Evolutionary conservation across 805 yeast species (phyloP).

Genomic region (Kluyveromyces siamensis): DNA sequence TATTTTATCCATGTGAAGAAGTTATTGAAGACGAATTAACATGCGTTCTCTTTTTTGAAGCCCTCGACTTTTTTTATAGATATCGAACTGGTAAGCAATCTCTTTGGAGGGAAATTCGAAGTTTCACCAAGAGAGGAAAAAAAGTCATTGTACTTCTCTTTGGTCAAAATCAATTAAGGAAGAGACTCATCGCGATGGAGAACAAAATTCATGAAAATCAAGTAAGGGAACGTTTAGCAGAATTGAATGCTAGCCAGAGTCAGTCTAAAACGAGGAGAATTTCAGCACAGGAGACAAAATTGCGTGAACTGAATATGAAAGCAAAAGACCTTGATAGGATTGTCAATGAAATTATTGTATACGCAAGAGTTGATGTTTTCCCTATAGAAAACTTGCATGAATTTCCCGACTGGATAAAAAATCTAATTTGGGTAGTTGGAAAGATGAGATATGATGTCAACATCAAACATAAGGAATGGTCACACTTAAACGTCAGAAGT

Average conservation of each 20-base stretch:
- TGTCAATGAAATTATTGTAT: slow-evolving; percentile 5
- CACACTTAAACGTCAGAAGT: slow-evolving; percentile 50
- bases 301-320: slow-evolving; percentile 6
- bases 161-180: slow-evolving; percentile 40
- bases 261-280: slow-evolving; percentile 4
- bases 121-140: slow-evolving; percentile 17
- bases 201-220: slow-evolving; percentile 36
- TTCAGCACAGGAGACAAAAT: slow-evolving; percentile 3
- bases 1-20: slow-evolving; percentile 45
- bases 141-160: slow-evolving; percentile 38
- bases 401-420: slow-evolving; percentile 43
- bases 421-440: slow-evolving; percentile 49
- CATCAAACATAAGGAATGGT: slow-evolving; percentile 44
- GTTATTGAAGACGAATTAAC: slow-evolving; percentile 36
- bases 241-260: slow-evolving; percentile 5
- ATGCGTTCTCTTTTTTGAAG: slow-evolving; percentile 37
- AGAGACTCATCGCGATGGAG: slow-evolving; percentile 35
- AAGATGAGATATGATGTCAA: slow-evolving; percentile 44
- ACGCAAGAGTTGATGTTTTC: slow-evolving; percentile 7
- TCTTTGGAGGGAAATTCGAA: slow-evolving; percentile 17
- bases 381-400: slow-evolving; percentile 31
- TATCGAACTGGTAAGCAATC: slow-evolving; percentile 23
- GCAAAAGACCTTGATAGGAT: slow-evolving; percentile 4
- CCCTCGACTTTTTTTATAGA: slow-evolving; percentile 34
- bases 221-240: slow-evolving; percentile 26